Conservation (phyloP, 2,329 filamentous ascomycete genomes). For the Colletotrichum melonis region DNA sequence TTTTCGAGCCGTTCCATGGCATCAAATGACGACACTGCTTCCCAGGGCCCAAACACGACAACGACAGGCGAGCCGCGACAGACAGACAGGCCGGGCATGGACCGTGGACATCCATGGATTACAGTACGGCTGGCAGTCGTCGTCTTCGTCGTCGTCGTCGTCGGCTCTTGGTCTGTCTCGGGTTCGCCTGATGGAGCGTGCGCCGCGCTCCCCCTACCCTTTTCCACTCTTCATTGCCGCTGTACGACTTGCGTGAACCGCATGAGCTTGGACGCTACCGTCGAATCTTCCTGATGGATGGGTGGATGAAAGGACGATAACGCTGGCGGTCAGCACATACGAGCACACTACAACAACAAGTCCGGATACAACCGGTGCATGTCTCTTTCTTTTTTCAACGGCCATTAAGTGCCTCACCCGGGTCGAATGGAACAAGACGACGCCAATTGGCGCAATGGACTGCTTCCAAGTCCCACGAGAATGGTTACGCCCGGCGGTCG, state of each 20-base stretch:
- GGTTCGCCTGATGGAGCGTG: slow-evolving; percentile 15
- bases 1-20: slow-evolving; percentile 20
- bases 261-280: slow-evolving; percentile 6
- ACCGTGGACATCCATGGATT: neutral
- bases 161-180: slow-evolving; percentile 13
- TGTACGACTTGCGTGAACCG: neutral
- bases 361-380: neutral
- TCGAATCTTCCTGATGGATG: neutral
- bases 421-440: slow-evolving; percentile 14
- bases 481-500: neutral
- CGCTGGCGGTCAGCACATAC: slow-evolving; percentile 24
- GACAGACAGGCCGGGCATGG: neutral
- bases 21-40: slow-evolving; percentile 32
- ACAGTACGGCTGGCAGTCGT: neutral
- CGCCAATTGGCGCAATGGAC: slow-evolving; percentile 18
- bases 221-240: neutral
- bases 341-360: neutral
- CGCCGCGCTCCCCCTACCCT: slow-evolving; percentile 1
- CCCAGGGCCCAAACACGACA: neutral
- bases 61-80: neutral
- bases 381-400: slow-evolving; percentile 17
- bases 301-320: neutral
- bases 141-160: neutral
- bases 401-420: slow-evolving; percentile 27
- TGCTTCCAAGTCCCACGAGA: neutral